Evolutionary conservation across 2,329 filamentous ascomycete genomes (phyloP).

Genomic region (Epichloe coenophiala): DNA sequence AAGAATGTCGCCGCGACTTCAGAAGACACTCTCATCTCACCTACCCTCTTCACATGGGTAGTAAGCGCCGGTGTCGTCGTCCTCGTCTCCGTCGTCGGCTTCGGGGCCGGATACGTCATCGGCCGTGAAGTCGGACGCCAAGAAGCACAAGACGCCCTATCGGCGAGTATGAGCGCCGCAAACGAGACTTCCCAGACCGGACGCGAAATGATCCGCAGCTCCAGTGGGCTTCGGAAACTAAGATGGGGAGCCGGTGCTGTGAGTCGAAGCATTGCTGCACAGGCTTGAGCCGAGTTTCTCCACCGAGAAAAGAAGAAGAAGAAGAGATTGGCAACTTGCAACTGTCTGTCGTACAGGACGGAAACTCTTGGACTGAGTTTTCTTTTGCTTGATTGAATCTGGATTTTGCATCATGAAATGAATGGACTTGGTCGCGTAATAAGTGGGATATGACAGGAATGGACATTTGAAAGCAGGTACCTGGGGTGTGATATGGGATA

Average conservation of each 20-base stretch:
- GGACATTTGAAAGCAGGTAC: not conserved
- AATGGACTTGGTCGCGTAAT: not conserved
- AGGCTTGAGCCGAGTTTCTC: slow-evolving; percentile 9
- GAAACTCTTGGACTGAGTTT: not conserved
- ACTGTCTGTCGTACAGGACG: not conserved
- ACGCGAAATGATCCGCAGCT: slow-evolving; percentile 37
- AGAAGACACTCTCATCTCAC: slow-evolving; percentile 35
- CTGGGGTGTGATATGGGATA: not conserved
- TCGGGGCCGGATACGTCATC: slow-evolving; percentile 55
- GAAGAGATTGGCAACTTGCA: no score
- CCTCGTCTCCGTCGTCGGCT: slow-evolving; percentile 53
- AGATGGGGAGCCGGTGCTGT: slow-evolving; percentile 40
- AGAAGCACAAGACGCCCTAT: slow-evolving; percentile 41
- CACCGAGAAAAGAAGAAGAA: no score
- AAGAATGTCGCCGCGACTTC: slow-evolving; percentile 33
- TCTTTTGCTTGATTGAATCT: not conserved
- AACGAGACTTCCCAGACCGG: slow-evolving; percentile 37
- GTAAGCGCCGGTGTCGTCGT: slow-evolving; percentile 55
- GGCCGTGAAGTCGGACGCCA: slow-evolving; percentile 52
- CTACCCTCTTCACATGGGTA: slow-evolving; percentile 50
- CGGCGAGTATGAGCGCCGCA: slow-evolving; percentile 26
- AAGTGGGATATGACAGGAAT: not conserved
- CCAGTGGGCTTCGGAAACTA: slow-evolving; percentile 38
- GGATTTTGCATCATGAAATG: not conserved
- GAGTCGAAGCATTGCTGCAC: slow-evolving; percentile 35